These are phyloP conservation scores for Mrakia hoshinonis DNA, from an alignment of 768 basidiomycete genomes.

Conservation along the genomic window DNA sequence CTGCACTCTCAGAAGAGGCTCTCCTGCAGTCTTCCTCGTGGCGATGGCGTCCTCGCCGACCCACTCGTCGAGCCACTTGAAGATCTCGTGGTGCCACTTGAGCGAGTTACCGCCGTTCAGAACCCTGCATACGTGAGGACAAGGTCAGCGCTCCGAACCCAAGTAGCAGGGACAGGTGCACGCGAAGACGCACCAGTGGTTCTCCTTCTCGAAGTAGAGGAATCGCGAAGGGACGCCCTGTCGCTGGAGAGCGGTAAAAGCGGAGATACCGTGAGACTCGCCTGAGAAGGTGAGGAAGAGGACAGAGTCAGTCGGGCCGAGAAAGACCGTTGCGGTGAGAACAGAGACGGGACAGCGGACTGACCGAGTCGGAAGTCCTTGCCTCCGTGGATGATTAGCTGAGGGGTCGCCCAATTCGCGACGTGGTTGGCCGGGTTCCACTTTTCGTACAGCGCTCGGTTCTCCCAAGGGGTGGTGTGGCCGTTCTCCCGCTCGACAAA, in stretches of 20 bases:
- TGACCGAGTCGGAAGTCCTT: slow-evolving; percentile 42
- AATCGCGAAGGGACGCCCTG: slow-evolving; percentile 63
- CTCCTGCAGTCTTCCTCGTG: too few species aligned
- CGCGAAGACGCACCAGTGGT: slow-evolving; percentile 56
- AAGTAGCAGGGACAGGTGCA: neutral
- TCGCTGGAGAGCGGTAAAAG: slow-evolving; percentile 76
- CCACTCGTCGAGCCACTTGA: slow-evolving; percentile 68
- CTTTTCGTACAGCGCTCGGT: slow-evolving; percentile 29
- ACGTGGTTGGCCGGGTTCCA: slow-evolving; percentile 56
- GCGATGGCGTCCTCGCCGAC: slow-evolving; percentile 34
- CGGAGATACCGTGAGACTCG: slow-evolving; percentile 72
- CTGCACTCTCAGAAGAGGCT: too few species aligned
- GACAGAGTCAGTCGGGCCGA: too few species aligned
- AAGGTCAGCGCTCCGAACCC: neutral
- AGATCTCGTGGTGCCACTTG: slow-evolving; percentile 83
- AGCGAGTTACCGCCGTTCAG: slow-evolving; percentile 51
- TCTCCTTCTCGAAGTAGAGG: slow-evolving; percentile 80
- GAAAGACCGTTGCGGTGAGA: neutral
- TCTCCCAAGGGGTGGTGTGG: slow-evolving; percentile 33
- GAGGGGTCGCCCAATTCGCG: slow-evolving; percentile 73
- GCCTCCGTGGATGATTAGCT: slow-evolving; percentile 74
- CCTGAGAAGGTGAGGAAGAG: too few species aligned
- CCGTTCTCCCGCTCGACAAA: slow-evolving; percentile 33
- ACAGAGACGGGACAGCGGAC: neutral
- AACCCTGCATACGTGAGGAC: slow-evolving; percentile 42